phyloP scores from a whole-genome alignment of 306 rosid species.

The Begonia peltatifolia region DNA sequence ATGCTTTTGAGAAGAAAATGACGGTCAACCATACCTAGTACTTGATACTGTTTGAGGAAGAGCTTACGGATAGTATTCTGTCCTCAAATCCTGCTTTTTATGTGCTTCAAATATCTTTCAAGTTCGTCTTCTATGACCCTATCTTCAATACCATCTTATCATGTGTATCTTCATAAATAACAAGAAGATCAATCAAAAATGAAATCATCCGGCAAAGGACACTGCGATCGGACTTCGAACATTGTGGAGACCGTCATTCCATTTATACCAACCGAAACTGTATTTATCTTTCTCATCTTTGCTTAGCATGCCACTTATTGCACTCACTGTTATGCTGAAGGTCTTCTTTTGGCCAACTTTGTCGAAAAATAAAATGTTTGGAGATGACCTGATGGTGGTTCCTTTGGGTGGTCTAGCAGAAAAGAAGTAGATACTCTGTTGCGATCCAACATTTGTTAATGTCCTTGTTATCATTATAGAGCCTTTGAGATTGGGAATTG shows the following conservation, averaged over 20 bases:
- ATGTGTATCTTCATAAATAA: background rate
- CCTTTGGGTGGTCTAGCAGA: slow-evolving; percentile 36
- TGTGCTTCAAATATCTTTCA: background rate
- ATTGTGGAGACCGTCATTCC: slow-evolving; percentile 25
- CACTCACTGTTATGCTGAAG: slow-evolving; percentile 43
- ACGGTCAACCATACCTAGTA: too few species aligned
- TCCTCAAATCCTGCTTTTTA: too few species aligned
- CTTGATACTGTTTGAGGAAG: too few species aligned
- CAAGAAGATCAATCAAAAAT: background rate
- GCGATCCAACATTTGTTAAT: slow-evolving; percentile 60
- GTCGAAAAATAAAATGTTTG: slow-evolving; percentile 35
- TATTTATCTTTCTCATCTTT: slow-evolving; percentile 17
- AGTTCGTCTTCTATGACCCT: background rate
- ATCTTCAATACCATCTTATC: background rate
- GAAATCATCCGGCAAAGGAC: slow-evolving; percentile 23
- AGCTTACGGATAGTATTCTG: too few species aligned
- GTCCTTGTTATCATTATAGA: slow-evolving; percentile 32
- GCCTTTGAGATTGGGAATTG: slow-evolving; percentile 41
- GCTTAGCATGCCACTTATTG: slow-evolving; percentile 11
- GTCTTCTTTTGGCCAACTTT: slow-evolving; percentile 41
- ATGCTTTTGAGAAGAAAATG: too few species aligned
- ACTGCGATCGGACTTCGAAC: slow-evolving; percentile 76
- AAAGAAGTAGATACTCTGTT: slow-evolving; percentile 46
- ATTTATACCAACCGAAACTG: slow-evolving; percentile 65
- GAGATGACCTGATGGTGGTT: slow-evolving; percentile 36